Evolutionary conservation across 345 rosid species (phyloP).

Genomic region (Aurinia saxatilis): DNA sequence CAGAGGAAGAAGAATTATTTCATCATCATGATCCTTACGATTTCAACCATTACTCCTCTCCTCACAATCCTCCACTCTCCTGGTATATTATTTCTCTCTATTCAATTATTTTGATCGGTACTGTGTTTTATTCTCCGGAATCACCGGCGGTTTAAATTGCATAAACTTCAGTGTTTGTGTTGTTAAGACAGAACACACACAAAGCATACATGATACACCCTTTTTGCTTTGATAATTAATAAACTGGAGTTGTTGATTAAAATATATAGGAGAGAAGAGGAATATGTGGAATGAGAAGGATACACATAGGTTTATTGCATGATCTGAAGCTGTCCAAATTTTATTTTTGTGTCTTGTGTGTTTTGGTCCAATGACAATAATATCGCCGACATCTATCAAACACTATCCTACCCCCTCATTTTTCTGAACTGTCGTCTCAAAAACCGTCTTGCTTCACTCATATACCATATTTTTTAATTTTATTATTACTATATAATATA

Average conservation of each 20-base stretch:
- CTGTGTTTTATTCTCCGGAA: slow-evolving; percentile 5
- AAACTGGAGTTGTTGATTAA: neutral
- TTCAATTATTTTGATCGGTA: neutral
- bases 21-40: slow-evolving; percentile 34
- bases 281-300: slow-evolving; percentile 23
- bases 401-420: slow-evolving; percentile 13
- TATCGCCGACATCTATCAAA: slow-evolving; percentile 25
- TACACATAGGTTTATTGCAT: slow-evolving; percentile 29
- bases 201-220: neutral
- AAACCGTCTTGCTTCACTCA: slow-evolving; percentile 6
- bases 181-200: slow-evolving; percentile 6
- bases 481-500: too few species aligned
- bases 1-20: slow-evolving; percentile 51
- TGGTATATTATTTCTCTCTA: too few species aligned
- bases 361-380: slow-evolving; percentile 26
- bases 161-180: slow-evolving; percentile 11
- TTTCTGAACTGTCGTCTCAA: slow-evolving; percentile 30
- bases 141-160: slow-evolving; percentile 15
- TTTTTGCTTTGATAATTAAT: neutral
- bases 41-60: slow-evolving; percentile 42
- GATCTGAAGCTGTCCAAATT: slow-evolving; percentile 22
- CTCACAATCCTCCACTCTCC: slow-evolving; percentile 64
- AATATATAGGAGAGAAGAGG: neutral
- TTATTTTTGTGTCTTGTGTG: neutral
- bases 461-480: too few species aligned